phyloP scores from a whole-genome alignment of 1,139 yeast genomes.

The Yamadazyma triangularis region DNA sequence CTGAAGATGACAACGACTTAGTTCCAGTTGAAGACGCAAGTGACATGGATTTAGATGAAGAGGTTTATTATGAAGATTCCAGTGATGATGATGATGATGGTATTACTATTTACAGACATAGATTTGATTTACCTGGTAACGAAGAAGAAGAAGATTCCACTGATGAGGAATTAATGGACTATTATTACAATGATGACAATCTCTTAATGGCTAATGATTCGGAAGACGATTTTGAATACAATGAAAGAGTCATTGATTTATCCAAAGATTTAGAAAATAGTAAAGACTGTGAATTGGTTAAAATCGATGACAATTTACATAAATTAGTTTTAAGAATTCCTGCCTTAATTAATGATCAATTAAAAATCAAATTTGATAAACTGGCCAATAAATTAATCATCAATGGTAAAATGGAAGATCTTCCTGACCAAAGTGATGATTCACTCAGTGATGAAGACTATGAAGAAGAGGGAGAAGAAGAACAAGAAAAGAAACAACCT shows the following conservation, averaged over 20 bases:
- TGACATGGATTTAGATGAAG: conserved; percentile 20
- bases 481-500: conserved; percentile 2
- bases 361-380: conserved; percentile 39
- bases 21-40: conserved; percentile 26
- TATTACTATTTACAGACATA: conserved; percentile 39
- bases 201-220: conserved; percentile 23
- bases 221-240: conserved; percentile 21
- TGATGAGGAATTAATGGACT: conserved; percentile 31
- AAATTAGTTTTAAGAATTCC: conserved; percentile 43
- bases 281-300: conserved; percentile 43
- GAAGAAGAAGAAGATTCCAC: conserved; percentile 33
- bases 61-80: conserved; percentile 17
- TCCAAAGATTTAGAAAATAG: conserved; percentile 41
- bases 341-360: conserved; percentile 39
- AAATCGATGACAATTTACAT: conserved; percentile 37
- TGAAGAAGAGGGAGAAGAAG: conserved; percentile 14
- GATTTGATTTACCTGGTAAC: conserved; percentile 36
- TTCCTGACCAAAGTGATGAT: conserved; percentile 17
- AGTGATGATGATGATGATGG: conserved; percentile 45
- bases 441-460: conserved; percentile 16
- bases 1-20: conserved; percentile 24
- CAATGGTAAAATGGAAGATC: conserved; percentile 34
- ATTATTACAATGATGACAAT: conserved; percentile 17
- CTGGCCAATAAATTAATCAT: conserved; percentile 41
- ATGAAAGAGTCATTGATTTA: conserved; percentile 37